Conservation (phyloP, 306 rosid species). For the Malus sieversii region DNA sequence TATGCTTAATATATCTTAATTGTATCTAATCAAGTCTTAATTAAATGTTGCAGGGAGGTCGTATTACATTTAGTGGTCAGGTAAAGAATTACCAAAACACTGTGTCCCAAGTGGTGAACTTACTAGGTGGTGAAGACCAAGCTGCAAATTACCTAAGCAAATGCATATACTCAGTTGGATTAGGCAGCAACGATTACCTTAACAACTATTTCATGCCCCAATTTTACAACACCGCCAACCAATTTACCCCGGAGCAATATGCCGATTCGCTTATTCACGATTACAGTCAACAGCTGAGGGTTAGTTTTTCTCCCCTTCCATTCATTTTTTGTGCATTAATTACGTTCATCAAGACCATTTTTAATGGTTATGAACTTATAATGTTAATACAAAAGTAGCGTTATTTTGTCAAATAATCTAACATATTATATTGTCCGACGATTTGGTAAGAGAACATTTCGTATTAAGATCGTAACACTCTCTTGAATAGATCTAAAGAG, state of each 20-base stretch:
- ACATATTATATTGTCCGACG: not conserved
- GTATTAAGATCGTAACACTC: not conserved
- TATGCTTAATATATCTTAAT: not conserved
- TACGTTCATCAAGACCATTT: not conserved
- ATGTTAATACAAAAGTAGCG: no score
- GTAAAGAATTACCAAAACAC: constrained; percentile 63
- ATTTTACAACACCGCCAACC: constrained; percentile 47
- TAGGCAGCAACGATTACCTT: constrained; percentile 95
- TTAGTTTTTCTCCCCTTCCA: constrained; percentile 12
- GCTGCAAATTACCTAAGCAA: constrained; percentile 56
- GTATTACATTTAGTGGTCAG: constrained; percentile 78
- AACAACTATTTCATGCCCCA: constrained; percentile 95
- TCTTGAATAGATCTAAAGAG: not conserved
- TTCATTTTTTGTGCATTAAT: not conserved
- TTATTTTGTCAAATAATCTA: no score
- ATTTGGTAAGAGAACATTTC: not conserved
- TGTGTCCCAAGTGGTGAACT: constrained; percentile 58
- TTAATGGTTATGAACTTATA: not conserved
- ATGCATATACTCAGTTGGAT: constrained; percentile 79
- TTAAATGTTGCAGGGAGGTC: constrained; percentile 48
- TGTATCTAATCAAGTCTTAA: not conserved
- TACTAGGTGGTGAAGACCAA: constrained; percentile 47
- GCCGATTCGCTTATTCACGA: constrained; percentile 59
- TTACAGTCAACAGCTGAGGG: constrained; percentile 56
- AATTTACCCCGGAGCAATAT: constrained; percentile 60